A percentile compares a stretch with the other conserved stretches of the same genome.
Conservation (phyloP, 768 basidiomycete species). For the Suillus variegatus region DNA sequence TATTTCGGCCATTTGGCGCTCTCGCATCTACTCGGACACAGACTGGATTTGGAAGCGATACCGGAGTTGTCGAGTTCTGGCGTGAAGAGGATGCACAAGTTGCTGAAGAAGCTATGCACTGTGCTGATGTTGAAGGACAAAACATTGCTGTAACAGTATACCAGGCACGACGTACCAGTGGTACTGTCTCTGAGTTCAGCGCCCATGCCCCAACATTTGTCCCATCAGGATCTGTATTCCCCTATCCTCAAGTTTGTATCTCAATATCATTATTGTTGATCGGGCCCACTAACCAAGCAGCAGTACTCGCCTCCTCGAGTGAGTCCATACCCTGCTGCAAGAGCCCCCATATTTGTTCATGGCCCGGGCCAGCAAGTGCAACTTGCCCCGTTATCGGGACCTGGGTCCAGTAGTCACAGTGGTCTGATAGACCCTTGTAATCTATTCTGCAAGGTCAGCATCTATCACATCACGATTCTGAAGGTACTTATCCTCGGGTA, state of each 20-base stretch:
- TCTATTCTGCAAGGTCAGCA: slow-evolving; percentile 79
- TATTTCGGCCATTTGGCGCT: slow-evolving; percentile 83
- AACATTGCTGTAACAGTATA: slow-evolving; percentile 84
- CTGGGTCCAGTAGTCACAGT: slow-evolving; percentile 81
- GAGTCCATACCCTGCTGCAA: slow-evolving; percentile 47
- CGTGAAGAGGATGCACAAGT: slow-evolving; percentile 79
- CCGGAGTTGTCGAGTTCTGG: slow-evolving; percentile 84
- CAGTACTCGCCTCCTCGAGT: slow-evolving; percentile 73
- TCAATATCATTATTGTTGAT: slow-evolving; percentile 8
- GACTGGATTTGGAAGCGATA: slow-evolving; percentile 75
- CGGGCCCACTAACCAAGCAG: slow-evolving; percentile 6
- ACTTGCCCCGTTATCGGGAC: slow-evolving; percentile 69
- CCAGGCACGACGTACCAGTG: slow-evolving; percentile 61
- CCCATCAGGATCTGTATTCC: slow-evolving; percentile 64
- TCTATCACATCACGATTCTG: slow-evolving; percentile 12
- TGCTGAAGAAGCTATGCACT: slow-evolving; percentile 83
- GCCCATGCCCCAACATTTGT: slow-evolving; percentile 75
- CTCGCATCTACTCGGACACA: slow-evolving; percentile 76
- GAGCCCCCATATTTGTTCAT: slow-evolving; percentile 62
- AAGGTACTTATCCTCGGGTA: slow-evolving; percentile 11
- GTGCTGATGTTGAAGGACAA: slow-evolving; percentile 78
- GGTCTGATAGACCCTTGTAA: slow-evolving; percentile 91
- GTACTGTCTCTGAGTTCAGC: slow-evolving; percentile 65
- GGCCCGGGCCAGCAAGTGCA: slow-evolving; percentile 92
- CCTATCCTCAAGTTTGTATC: slow-evolving; percentile 63